Evolutionary conservation across 116 monocot genomes (phyloP).

Genomic region (Zostera marina): DNA sequence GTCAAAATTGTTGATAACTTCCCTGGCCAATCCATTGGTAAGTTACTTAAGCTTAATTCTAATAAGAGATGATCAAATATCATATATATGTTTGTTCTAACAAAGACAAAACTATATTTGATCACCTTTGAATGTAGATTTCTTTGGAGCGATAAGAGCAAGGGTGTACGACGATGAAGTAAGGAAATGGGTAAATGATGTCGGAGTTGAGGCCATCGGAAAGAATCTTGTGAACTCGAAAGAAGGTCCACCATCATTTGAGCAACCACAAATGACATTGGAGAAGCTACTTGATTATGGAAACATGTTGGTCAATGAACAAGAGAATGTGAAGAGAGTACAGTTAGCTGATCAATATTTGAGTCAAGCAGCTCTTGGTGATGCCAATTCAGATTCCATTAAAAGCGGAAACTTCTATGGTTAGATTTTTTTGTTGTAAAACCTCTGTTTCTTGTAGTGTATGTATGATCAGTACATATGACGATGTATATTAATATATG

Average conservation of each 20-base stretch:
- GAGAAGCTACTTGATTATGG: slow-evolving; percentile 86
- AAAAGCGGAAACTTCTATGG: slow-evolving; percentile 58
- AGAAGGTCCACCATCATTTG: slow-evolving; percentile 62
- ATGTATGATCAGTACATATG: background rate
- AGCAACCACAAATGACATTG: slow-evolving; percentile 69
- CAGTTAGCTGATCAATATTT: slow-evolving; percentile 91
- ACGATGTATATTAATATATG: background rate
- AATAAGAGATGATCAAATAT: too few relatives aligned
- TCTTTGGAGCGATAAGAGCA: slow-evolving; percentile 90
- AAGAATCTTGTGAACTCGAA: slow-evolving; percentile 78
- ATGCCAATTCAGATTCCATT: slow-evolving; percentile 62
- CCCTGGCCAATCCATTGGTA: slow-evolving; percentile 97
- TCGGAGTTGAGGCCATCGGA: slow-evolving; percentile 44
- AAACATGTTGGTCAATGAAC: slow-evolving; percentile 78
- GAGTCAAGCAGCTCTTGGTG: slow-evolving; percentile 78
- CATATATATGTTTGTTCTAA: too few relatives aligned
- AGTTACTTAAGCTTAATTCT: too few relatives aligned
- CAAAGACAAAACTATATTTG: background rate
- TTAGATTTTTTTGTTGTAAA: slow-evolving; percentile 13
- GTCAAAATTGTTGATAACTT: slow-evolving; percentile 78
- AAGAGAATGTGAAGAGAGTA: slow-evolving; percentile 97
- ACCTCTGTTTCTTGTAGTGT: background rate
- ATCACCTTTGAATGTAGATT: slow-evolving; percentile 28
- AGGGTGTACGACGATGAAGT: slow-evolving; percentile 93
- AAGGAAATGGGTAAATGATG: slow-evolving; percentile 58